phyloP scores from a whole-genome alignment of 257 asterid species.

The Jaltomata sinuosa region DNA sequence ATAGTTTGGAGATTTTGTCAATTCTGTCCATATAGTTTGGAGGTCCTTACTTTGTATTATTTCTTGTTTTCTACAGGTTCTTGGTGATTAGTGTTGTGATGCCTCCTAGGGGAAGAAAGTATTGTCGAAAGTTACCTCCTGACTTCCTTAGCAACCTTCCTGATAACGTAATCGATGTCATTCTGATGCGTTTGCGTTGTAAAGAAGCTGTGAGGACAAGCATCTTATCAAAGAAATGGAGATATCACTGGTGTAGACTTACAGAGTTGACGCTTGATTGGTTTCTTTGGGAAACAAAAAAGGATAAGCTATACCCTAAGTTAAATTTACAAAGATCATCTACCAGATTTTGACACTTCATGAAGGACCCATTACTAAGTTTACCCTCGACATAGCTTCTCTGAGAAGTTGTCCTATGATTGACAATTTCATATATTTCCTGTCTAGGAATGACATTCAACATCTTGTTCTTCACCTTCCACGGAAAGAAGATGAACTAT shows the following conservation, averaged over 20 bases:
- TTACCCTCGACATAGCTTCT: background rate
- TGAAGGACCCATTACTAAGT: background rate
- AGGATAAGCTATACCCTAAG: background rate
- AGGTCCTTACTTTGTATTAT: background rate
- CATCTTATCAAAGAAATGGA: background rate
- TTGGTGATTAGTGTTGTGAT: background rate
- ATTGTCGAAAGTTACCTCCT: background rate
- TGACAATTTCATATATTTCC: background rate
- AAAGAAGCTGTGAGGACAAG: background rate
- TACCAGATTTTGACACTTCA: background rate
- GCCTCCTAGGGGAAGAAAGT: background rate
- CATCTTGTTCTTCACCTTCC: background rate
- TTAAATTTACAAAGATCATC: background rate
- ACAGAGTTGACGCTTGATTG: background rate
- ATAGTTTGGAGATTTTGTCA: background rate
- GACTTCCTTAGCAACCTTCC: background rate
- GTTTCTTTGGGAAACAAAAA: background rate
- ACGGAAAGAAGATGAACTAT: background rate
- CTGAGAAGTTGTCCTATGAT: background rate
- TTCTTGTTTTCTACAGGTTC: background rate
- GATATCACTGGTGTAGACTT: background rate
- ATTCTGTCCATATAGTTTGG: background rate
- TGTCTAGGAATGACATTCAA: background rate
- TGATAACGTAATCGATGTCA: background rate
- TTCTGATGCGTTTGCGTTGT: background rate